phyloP scores from a whole-genome alignment of 2,329 filamentous ascomycete genomes.

The Dothiorella sarmentorum region DNA sequence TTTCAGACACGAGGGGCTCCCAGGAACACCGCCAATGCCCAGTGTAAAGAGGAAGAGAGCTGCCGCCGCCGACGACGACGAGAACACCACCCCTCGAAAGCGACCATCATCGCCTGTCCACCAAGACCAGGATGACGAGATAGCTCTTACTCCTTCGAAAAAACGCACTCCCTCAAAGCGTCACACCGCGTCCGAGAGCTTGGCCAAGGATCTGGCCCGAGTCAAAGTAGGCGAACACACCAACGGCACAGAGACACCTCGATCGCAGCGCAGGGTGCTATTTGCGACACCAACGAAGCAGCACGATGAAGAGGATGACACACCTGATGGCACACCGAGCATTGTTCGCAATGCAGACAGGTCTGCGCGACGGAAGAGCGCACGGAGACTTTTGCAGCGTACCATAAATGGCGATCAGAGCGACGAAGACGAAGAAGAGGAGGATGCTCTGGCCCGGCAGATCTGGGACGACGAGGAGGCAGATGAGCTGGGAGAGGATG shows the following conservation, averaged over 20 bases:
- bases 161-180: background rate
- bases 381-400: conserved; percentile 69
- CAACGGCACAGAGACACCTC: conserved; percentile 38
- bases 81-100: conserved; percentile 14
- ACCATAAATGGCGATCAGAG: conserved; percentile 61
- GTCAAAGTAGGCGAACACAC: conserved; percentile 20
- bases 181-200: conserved; percentile 21
- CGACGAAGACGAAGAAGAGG: conserved; percentile 68
- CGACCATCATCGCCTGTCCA: background rate
- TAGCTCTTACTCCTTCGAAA: conserved; percentile 10
- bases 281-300: conserved; percentile 45
- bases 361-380: conserved; percentile 84
- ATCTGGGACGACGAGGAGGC: conserved; percentile 61
- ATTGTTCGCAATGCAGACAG: conserved; percentile 71
- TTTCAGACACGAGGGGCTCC: background rate
- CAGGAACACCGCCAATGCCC: background rate
- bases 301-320: conserved; percentile 39
- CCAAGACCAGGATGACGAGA: conserved; percentile 10
- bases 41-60: conserved; percentile 16
- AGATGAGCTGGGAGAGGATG: conserved; percentile 34
- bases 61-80: background rate
- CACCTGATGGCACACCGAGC: conserved; percentile 63
- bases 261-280: conserved; percentile 44
- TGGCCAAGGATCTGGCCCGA: conserved; percentile 1
- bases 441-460: conserved; percentile 63